Evolutionary conservation across 306 rosid genomes (phyloP).

Genomic region (Erythrophleum fordii): DNA sequence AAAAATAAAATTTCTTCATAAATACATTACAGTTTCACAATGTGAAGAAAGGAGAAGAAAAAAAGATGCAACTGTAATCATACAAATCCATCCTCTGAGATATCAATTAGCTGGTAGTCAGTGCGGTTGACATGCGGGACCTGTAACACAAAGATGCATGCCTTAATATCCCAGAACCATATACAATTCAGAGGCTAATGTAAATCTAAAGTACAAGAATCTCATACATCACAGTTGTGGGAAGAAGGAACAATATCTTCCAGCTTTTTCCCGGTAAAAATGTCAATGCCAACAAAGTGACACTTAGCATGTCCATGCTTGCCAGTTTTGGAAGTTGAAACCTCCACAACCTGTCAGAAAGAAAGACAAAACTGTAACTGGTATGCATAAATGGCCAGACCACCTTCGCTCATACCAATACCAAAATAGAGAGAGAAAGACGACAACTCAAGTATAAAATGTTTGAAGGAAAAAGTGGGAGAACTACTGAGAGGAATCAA

Average conservation of each 20-base stretch:
- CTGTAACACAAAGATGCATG: conserved; percentile 34
- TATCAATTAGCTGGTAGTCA: conserved; percentile 76
- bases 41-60: not conserved
- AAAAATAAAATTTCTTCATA: not conserved
- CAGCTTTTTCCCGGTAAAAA: conserved; percentile 69
- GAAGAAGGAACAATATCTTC: conserved; percentile 84
- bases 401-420: not conserved
- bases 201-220: not conserved
- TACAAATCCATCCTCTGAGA: conserved; percentile 86
- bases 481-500: not conserved
- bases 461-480: not conserved
- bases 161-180: not conserved
- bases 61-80: conserved; percentile 7
- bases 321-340: conserved; percentile 77
- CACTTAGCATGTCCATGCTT: conserved; percentile 84
- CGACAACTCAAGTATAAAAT: not conserved
- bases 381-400: not conserved
- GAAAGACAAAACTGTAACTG: not conserved
- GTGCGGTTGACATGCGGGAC: conserved; percentile 81
- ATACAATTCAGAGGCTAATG: not conserved
- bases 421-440: not conserved
- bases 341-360: conserved; percentile 68
- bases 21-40: not conserved
- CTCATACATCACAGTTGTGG: conserved; percentile 72
- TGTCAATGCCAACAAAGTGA: conserved; percentile 75